Conservation (phyloP, 495 filamentous ascomycete genomes). For the Xanthoparmelia taractica region DNA sequence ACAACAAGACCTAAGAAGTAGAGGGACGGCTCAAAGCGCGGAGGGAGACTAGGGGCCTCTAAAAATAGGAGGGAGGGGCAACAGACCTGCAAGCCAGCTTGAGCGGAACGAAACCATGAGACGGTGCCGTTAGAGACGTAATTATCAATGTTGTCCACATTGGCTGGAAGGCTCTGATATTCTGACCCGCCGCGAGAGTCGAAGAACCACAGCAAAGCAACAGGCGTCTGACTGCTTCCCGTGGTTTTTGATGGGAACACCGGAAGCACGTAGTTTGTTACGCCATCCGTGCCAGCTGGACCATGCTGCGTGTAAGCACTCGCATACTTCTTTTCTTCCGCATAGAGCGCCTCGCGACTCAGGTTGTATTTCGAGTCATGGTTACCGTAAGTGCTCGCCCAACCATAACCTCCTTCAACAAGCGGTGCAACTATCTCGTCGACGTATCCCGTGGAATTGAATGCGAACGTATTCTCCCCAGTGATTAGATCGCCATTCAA, state of each 20-base stretch:
- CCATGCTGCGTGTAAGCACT: constrained; percentile 48
- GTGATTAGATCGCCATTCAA: constrained; percentile 71
- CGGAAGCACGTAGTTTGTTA: constrained; percentile 62
- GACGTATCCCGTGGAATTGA: constrained; percentile 53
- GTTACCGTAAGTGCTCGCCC: constrained; percentile 69
- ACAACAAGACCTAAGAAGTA: neutral
- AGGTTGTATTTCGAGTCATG: constrained; percentile 60
- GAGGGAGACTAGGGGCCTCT: neutral
- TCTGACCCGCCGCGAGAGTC: constrained; percentile 57
- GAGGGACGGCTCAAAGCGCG: neutral
- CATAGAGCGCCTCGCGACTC: constrained; percentile 45
- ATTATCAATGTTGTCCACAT: constrained; percentile 31
- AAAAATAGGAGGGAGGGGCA: neutral
- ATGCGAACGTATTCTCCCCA: constrained; percentile 52
- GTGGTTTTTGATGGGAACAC: constrained; percentile 36
- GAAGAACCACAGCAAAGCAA: constrained; percentile 67
- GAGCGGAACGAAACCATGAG: constrained; percentile 52
- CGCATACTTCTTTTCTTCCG: constrained; percentile 44
- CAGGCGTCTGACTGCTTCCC: constrained; percentile 30
- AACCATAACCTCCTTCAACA: constrained; percentile 43
- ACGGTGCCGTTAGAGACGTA: constrained; percentile 40
- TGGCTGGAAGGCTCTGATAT: constrained; percentile 36
- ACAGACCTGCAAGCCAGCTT: constrained; percentile 33
- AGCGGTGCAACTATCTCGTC: constrained; percentile 55
- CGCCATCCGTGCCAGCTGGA: constrained; percentile 45